Percentiles rank a stretch among this genome's conserved stretches.
These are phyloP conservation scores for Calonectria pseudoreteaudii DNA, from an alignment of 2,329 filamentous ascomycete genomes.

Conservation along the genomic window DNA sequence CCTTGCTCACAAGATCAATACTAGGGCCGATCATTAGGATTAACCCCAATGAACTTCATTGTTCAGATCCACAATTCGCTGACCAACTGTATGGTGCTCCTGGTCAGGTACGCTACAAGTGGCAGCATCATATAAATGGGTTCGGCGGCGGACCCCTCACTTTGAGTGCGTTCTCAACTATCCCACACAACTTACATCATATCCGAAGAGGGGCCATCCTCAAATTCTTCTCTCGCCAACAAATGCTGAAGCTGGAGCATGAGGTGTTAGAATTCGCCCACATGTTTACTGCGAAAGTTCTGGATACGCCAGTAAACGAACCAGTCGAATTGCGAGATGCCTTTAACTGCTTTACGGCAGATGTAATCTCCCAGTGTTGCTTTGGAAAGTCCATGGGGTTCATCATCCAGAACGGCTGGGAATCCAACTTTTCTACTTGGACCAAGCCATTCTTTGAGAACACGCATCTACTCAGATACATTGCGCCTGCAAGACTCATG, in stretches of 20 bases:
- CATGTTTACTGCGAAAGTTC: slow-evolving; percentile 45
- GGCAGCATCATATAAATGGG: slow-evolving; percentile 33
- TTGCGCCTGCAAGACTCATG: slow-evolving; percentile 42
- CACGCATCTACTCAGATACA: slow-evolving; percentile 49
- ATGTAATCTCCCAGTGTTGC: slow-evolving; percentile 52
- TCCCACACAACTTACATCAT: slow-evolving; percentile 49
- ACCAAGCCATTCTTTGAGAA: slow-evolving; percentile 46
- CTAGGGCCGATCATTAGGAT: slow-evolving; percentile 53
- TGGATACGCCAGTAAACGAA: slow-evolving; percentile 36
- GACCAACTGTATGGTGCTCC: slow-evolving; percentile 51
- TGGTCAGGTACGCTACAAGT: slow-evolving; percentile 42
- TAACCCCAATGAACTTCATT: slow-evolving; percentile 53
- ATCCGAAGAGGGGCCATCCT: slow-evolving; percentile 44
- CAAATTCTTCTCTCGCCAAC: slow-evolving; percentile 50
- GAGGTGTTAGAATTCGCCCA: slow-evolving; percentile 41
- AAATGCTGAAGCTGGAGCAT: slow-evolving; percentile 45
- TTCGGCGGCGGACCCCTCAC: slow-evolving; percentile 25
- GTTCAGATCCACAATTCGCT: slow-evolving; percentile 48
- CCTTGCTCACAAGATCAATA: neutral
- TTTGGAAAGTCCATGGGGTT: slow-evolving; percentile 52
- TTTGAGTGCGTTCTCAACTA: slow-evolving; percentile 27
- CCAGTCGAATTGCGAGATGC: slow-evolving; percentile 50
- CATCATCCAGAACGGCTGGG: slow-evolving; percentile 46
- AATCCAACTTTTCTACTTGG: slow-evolving; percentile 52
- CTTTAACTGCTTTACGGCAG: slow-evolving; percentile 54